A percentile compares a stretch with the other conserved stretches of the same genome.
Evolutionary conservation across 192 early-diverging fungal genomes (phyloP).

Genomic region (Helicostylum pulchrum): DNA sequence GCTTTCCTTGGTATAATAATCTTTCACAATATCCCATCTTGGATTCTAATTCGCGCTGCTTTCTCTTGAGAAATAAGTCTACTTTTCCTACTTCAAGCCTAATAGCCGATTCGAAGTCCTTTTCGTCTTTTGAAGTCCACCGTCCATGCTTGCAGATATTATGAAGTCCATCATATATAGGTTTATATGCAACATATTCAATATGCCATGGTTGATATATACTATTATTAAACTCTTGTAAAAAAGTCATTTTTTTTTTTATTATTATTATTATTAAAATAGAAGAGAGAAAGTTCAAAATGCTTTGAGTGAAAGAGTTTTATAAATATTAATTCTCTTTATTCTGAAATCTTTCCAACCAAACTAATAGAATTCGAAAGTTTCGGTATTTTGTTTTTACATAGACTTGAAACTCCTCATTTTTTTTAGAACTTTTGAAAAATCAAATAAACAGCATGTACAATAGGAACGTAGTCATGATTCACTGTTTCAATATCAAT

Average conservation of each 20-base stretch:
- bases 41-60: slow-evolving; percentile 70
- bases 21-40: slow-evolving; percentile 65
- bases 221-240: slow-evolving; percentile 63
- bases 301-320: not conserved
- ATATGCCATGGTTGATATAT: slow-evolving; percentile 75
- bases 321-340: not conserved
- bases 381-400: slow-evolving; percentile 8
- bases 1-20: slow-evolving; percentile 34
- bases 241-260: slow-evolving; percentile 72
- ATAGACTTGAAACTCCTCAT: not conserved
- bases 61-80: slow-evolving; percentile 63
- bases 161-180: slow-evolving; percentile 59
- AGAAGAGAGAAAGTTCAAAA: not conserved
- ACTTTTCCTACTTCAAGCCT: slow-evolving; percentile 85
- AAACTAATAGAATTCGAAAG: not conserved
- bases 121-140: slow-evolving; percentile 82
- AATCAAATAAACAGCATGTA: slow-evolving; percentile 51
- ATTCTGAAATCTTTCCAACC: slow-evolving; percentile 5
- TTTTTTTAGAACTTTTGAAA: slow-evolving; percentile 8
- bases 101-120: slow-evolving; percentile 78
- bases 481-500: slow-evolving; percentile 32
- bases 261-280: not conserved
- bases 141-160: slow-evolving; percentile 24
- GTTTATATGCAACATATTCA: slow-evolving; percentile 80
- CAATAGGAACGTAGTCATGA: slow-evolving; percentile 49